Evolutionary conservation across 2,329 filamentous ascomycete species (phyloP), one percentile per base, ranked within the genome.

Genomic region (Aureobasidium sp.): DNA sequence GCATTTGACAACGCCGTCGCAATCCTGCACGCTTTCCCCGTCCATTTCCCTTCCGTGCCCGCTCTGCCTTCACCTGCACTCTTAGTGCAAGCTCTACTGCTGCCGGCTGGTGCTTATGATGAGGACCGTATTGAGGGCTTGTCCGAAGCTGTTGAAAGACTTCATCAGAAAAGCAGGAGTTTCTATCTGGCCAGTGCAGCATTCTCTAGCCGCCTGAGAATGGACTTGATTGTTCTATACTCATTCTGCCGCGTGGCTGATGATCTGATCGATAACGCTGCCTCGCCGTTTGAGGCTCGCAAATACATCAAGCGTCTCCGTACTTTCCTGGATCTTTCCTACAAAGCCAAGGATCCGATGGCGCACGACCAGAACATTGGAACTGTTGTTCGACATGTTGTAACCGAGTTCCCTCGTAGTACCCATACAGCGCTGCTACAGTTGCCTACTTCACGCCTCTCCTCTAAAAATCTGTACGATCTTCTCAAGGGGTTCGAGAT

Each of bases 191-290:
- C 87, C 0, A 89, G 86, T 65, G 83, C 85, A 0, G 82, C 85
- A 0, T 91, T 91, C 65, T 79, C 83, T 42, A 87, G 87, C 1
- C 80, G 84, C 29, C 75, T 91, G 9, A 81, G 87, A 5, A 84
- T 87, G 34, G 87, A 91, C 66, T 70, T 91, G 13, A 80, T 89
- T 30, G 73, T 88, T 1, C 74, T 91, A 3, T 90, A 90, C 69
- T 88, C 86, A 0, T 90, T 89, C 69, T 91, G 88, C 67, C 80
- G 88, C 11, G 82, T 89, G 10, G 86, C 86, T 1, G 88, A 91
- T 69, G 87, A 91, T 67, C 76, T 91, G 5, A 81, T 91, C 8
- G 88, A 91, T 66, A 81, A 89, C 63, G 82, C 87, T 0, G 67
- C 74, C 1, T 78, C 77, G 1, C 69, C 76, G 0, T 68, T 75